Percentiles rank a stretch among this genome's conserved stretches.
These are phyloP conservation scores for Rhodotorula kratochvilovae DNA, from an alignment of 768 basidiomycete genomes.

Conservation along the genomic window DNA sequence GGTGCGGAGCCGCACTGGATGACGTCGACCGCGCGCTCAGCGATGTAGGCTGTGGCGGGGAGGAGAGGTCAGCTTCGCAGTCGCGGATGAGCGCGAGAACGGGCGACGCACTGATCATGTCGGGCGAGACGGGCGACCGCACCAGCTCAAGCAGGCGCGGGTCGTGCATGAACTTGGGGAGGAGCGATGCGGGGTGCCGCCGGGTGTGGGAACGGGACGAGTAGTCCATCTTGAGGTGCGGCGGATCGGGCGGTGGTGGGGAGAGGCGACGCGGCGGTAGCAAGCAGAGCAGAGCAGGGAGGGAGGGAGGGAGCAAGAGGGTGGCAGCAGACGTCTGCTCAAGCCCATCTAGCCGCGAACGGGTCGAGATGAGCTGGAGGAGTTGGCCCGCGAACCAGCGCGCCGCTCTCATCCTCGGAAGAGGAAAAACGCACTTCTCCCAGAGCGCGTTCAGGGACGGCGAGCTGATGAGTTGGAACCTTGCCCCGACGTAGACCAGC, in stretches of 20 bases:
- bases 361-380: constrained; percentile 31
- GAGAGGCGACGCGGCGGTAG: neutral
- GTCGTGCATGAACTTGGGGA: constrained; percentile 71
- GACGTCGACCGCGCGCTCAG: constrained; percentile 68
- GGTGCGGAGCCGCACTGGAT: constrained; percentile 54
- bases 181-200: constrained; percentile 67
- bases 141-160: constrained; percentile 74
- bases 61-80: neutral
- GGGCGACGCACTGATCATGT: constrained; percentile 63
- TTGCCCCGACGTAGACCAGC: neutral
- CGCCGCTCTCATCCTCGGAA: constrained; percentile 11
- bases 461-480: neutral
- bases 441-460: constrained; percentile 1
- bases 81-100: neutral
- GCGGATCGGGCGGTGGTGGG: neutral
- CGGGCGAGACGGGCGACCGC: constrained; percentile 67
- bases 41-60: constrained; percentile 57
- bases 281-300: neutral
- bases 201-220: constrained; percentile 31
- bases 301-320: neutral
- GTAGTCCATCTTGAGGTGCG: constrained; percentile 13
- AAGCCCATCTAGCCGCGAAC: neutral
- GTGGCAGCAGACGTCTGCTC: neutral
- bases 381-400: constrained; percentile 5
- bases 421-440: constrained; percentile 22